Conservation (phyloP, 2,329 filamentous ascomycete species). For the Penicillium hordei region DNA sequence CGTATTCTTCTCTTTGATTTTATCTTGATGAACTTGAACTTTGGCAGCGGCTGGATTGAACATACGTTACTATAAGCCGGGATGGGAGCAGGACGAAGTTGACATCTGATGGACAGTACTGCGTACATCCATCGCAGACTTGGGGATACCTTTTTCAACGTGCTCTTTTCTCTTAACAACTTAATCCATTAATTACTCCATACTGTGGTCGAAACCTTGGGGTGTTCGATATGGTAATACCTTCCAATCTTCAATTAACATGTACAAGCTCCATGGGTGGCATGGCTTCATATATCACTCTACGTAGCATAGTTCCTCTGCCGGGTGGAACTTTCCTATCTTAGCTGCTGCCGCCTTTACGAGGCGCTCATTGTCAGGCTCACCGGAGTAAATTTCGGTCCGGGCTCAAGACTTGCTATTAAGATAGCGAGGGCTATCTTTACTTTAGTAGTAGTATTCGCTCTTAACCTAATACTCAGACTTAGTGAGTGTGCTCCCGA, state of each 20-base stretch:
- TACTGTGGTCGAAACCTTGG: neutral
- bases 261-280: neutral
- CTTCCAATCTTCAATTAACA: neutral
- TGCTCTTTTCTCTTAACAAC: neutral
- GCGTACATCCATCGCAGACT: neutral
- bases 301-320: too few species aligned
- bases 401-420: too few species aligned
- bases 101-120: neutral
- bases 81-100: neutral
- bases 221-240: neutral
- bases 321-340: too few species aligned
- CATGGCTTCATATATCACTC: too few species aligned
- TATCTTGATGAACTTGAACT: neutral
- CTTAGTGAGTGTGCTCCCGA: too few species aligned
- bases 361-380: too few species aligned
- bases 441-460: too few species aligned
- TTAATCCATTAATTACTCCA: conserved; percentile 1
- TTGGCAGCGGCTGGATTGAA: neutral
- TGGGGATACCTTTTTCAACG: neutral
- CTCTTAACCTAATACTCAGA: too few species aligned
- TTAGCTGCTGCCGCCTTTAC: too few species aligned
- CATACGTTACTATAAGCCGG: neutral
- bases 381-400: too few species aligned
- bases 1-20: neutral
- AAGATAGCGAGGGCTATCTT: too few species aligned